Base-by-base conservation (phyloP, 805 yeast genomes). In the Limtongia smithiae region DNA sequence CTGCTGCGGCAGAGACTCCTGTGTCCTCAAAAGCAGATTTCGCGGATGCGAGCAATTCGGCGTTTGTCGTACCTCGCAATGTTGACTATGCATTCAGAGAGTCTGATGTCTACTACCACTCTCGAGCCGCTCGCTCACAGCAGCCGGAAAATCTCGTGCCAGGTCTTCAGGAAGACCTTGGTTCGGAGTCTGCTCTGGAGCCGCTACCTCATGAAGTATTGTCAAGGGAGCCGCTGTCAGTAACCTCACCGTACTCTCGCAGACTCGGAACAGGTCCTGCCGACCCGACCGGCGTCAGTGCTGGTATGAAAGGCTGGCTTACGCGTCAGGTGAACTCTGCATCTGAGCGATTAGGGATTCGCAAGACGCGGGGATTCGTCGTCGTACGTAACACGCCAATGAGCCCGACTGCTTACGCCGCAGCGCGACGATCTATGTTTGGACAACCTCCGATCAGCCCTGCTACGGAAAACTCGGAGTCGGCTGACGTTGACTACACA, bases 51-150 rank as follows among this genome's bases (percentile, higher is more conserved):
- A 45, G 57, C 54, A 47, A 21, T 11, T 33, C 48, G 14, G 25
- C 36, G 15, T 5, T 50, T 12, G 1, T 33, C 22, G 18, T 35
- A 12, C 31, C 38, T 4, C 21, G 31, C 15, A 41, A 46, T 20
- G 72, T 65, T 9, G 82, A 81, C 61, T 80, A 80, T 62, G 75
- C 82, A 0, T 75, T 76, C 1, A 68, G 86, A 50, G 86, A 81
- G 60, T 81, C 79, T 1, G 86, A 81, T 61, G 57, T 71, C 28
- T 78, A 78, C 50, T 55, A 55, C 41, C 41, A 46, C 30, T 11
- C 43, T 4, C 45, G 52, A 11, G 3, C 44, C n/a, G 32, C 24
- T 6, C 9, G 9, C 9, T 27, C 14, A 12, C 33, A 34, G 24
- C 39, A 24, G 7, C 46, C 34, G 18, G 40, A 24, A 2, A 24